phyloP scores from a whole-genome alignment of 768 basidiomycete genomes.

The Tricholoma sp. region DNA sequence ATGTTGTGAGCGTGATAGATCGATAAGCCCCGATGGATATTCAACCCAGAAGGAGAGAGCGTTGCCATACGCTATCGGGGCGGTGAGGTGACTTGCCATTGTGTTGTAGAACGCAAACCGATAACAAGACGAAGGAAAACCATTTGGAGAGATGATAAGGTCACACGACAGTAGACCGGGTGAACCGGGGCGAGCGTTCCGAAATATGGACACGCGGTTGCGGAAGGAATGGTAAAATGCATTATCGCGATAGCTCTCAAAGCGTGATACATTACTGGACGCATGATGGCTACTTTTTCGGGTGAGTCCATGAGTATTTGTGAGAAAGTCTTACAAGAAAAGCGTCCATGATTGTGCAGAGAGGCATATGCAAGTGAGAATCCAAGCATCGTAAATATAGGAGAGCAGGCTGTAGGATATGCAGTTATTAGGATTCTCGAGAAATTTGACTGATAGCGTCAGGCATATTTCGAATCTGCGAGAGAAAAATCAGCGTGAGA shows the following conservation, averaged over 20 bases:
- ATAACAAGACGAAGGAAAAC: neutral
- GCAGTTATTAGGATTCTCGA: constrained; percentile 17
- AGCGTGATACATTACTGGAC: neutral
- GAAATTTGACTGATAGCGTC: constrained; percentile 33
- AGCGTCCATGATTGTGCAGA: neutral
- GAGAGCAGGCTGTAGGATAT: neutral
- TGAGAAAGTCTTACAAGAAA: neutral
- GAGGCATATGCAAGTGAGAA: neutral
- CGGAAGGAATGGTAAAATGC: neutral
- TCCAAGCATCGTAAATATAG: neutral
- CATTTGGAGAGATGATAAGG: neutral
- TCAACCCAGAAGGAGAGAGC: constrained; percentile 60
- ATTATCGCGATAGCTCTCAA: neutral
- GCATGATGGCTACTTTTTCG: neutral
- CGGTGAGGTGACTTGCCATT: constrained; percentile 26
- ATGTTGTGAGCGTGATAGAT: constrained; percentile 48
- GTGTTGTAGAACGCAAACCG: constrained; percentile 4
- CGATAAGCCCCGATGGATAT: constrained; percentile 59
- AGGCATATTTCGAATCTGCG: constrained; percentile 53
- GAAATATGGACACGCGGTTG: neutral
- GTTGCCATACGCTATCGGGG: constrained; percentile 50
- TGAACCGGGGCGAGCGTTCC: neutral
- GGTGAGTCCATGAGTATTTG: neutral
- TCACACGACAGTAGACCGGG: neutral
- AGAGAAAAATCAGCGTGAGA: neutral